A percentile compares a stretch with the other conserved stretches of the same genome.
Conservation (phyloP, 73 alveolate genomes). For the Paramecium primaurelia region DNA sequence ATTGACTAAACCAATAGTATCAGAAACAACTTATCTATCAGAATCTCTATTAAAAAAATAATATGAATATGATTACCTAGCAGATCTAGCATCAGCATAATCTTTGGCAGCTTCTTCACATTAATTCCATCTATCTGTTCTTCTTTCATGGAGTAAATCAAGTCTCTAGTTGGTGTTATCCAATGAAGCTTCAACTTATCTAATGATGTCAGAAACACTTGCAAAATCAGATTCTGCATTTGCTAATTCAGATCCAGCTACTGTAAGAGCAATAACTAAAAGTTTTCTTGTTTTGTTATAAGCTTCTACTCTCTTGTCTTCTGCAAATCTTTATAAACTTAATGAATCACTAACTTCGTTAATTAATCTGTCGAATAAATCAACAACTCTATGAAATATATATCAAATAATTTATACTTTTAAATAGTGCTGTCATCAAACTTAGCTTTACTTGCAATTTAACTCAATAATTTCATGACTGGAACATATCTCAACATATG, state of each 20-base stretch:
- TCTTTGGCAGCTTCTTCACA: slow-evolving; percentile 48
- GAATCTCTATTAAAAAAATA: background rate
- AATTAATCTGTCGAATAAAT: slow-evolving; percentile 4
- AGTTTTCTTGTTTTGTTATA: slow-evolving; percentile 16
- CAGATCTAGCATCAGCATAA: slow-evolving; percentile 39
- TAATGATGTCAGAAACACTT: background rate
- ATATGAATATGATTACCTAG: background rate
- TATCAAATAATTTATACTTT: background rate
- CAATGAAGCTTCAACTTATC: slow-evolving; percentile 10
- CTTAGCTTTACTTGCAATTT: background rate
- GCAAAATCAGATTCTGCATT: slow-evolving; percentile 33
- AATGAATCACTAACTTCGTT: slow-evolving; percentile 35
- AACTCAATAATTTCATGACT: background rate
- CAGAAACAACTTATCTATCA: slow-evolving; percentile 42
- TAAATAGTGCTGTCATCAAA: background rate
- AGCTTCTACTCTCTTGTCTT: slow-evolving; percentile 46
- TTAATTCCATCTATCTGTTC: slow-evolving; percentile 44
- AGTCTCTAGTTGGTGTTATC: slow-evolving; percentile 1
- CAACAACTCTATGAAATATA: background rate
- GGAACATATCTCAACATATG: slow-evolving; percentile 37
- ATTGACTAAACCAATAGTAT: slow-evolving; percentile 40
- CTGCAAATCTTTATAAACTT: slow-evolving; percentile 25
- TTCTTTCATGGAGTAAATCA: slow-evolving; percentile 12
- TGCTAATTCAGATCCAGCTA: background rate
- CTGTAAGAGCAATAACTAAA: background rate